Base-by-base conservation (phyloP, 345 rosid genomes). In the Ceriops tagal region DNA sequence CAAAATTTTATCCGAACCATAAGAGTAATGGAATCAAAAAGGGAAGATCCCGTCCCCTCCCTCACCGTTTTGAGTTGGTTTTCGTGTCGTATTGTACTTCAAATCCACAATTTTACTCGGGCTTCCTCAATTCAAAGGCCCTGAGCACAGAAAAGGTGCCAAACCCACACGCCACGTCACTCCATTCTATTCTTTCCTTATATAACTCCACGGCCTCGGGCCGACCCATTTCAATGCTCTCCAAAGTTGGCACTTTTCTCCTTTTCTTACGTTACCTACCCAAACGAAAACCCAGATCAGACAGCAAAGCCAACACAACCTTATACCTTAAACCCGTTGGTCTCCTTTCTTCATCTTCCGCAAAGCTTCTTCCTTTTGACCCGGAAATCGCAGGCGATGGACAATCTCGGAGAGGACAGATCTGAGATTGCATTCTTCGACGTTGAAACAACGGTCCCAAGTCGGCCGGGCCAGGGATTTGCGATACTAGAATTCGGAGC, bases 401-500 rank as follows among this genome's bases (percentile, higher is more conserved):
- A n/a, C 53, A 24, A 27, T 4, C 58, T 5, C n/a, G 57, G 24
- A 37, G 72, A 59, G 2, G 84, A 80, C 8, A 75, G 84, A 67
- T 77, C 91, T 20, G 93, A 89, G 72, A 93, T 93, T 13, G 97
- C 78, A 9, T 93, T 93, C 90, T 91, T 93, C 78, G 97, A 93
- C 75, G 31, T 92, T 0, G 98, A 93, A 66, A 93, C 98, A 15
- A 93, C 98, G 1, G 75, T 88, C 4, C 98, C 97, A 0, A 70
- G 61, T 47, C 81, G 87, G 11, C 8, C 82, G 0, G 89, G 96
- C 16, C 95, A 91, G 79, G 73, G 83, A 20, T 80, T 62, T 61
- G 85, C 85, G 24, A 77, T 93, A 30, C 86, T 89, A 1, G 98
- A 93, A 78, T 93, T 93, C 68, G 98, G 98, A 53, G 80, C 97